Base-by-base conservation (phyloP, 2,329 filamentous ascomycete species). In the Bipolaris bicolor region DNA sequence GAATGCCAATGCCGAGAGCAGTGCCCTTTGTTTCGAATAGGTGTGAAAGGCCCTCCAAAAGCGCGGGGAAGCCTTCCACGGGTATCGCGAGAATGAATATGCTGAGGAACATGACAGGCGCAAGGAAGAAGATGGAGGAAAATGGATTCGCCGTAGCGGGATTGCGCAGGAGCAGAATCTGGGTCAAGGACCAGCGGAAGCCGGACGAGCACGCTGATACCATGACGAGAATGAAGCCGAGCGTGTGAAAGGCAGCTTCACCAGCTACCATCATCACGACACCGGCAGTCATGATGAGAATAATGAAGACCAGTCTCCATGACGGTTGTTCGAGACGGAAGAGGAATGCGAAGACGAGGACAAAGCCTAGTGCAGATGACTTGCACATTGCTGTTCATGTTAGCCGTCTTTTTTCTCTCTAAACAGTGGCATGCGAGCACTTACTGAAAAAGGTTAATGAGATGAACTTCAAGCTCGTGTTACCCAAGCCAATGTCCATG, bases 181-280 rank as follows among this genome's bases (percentile, higher is more conserved):
- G 95, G 0, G 95, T 98, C n/a, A 99, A 81, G n/a, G 87, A 91
- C 95, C 95, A 99, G 68, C 95, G 89, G 80, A 99, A 97, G 52
- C 95, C 95, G 1, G 92, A 97, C 74, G 97, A 97, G 79, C 96
- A 95, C 50, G 92, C 91, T 11, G 95, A 93, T 0, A 89, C 88
- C 76, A 99, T 98, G 78, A 98, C 90, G 63, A 99, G 88, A 45
- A 92, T 78, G 76, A 99, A 99, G 40, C 95, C 95, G 29, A 91
- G 83, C 0, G 89, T 82, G 67, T 92, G 88, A 78, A 99, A 99
- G 48, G 92, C 88, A 36, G 96, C 88, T 78, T 99, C 95, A 59
- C 94, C 95, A 5, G 92, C 92, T 0, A 98, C 95, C 95, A 99
- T 99, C 88, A 98, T 96, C 60, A 99, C 84, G 7, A 99, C 94